Evolutionary conservation across 2,329 filamentous ascomycete genomes (phyloP), one percentile per base, ranked within the genome.

Genomic region (Ophiocordyceps robertsii): DNA sequence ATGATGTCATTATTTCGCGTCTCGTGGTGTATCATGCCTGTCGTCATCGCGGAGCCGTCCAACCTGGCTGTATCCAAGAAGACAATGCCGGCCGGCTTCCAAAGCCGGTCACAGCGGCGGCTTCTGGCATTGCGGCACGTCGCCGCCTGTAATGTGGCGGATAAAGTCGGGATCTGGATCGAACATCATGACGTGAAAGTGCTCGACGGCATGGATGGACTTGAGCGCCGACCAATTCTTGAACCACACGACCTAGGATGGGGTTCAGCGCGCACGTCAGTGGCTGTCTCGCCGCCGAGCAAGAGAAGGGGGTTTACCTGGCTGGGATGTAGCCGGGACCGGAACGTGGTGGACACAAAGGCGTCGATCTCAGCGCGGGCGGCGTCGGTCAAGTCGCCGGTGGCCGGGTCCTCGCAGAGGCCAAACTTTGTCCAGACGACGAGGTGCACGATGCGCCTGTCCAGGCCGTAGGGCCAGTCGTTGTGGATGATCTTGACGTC

Each of bases 381-480:
- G 46, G 69, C 61, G 3, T 74, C 68, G 1, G 82, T 86, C 56
- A 93, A 63, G 49, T 87, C 78, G 13, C 76, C 81, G 0, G 77
- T 75, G 66, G 44, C 54, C 4, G 64, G 60, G 52, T 92, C 80
- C 44, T 88, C 83, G 42, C 78, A 71, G 21, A 95, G 67, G 39
- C 74, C 70, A 55, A 94, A 95, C 61, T 95, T 95, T 39, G 84
- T 92, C 90, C 90, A 96, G 12, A 95, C 78, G 6, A 95, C 85
- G 3, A 95, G 68, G 58, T 95, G 90, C 14, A 85, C 75, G 49
- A 95, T 89, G 41, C 74, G 70, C 38, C 67, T 56, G 52, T 92
- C 86, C 42, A 95, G 70, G 0, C 86, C 88, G 55, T 95, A 96
- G 1, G 90, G 90, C 85, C 88, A 95, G 69, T 96, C 89, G 56